Evolutionary conservation across 1,284 basidiomycete species (phyloP), one percentile per base, ranked within the genome.

Genomic region (Butyriboletus appendiculatus): DNA sequence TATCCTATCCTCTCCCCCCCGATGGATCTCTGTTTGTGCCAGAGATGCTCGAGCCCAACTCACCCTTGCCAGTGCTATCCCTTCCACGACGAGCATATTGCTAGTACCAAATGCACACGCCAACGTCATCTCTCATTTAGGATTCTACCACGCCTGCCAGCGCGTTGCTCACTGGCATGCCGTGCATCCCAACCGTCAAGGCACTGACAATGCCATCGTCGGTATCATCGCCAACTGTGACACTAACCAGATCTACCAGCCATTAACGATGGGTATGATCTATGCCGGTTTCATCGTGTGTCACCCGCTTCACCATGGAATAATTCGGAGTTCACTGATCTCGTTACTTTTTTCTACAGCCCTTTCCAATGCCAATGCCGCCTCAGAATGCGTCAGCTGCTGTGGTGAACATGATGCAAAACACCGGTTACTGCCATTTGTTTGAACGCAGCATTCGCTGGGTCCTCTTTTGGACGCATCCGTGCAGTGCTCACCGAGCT

Each of bases 361-460:
- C 67, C 0, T 68, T 71, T 46, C 67, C 64, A 0, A 73, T 76
- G 46, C 75, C 76, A 0, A 73, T 76, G 46, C 75, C 76, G 0
- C 71, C 67, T 5, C 69, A 74, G 2, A 75, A 75, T 47, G 70
- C 75, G 1, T 46, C 70, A 0, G 62, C 69, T 5, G 73, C 74
- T 0, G 57, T 75, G 6, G 52, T 56, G 3, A 62, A 73, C 47
- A 61, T 76, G 52, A 56, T 76, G 45, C 58, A 52, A 48, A 69
- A 64, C 52, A 67, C 66, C 0, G 56, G 56, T 1, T 70, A 67
- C 15, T 65, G 61, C 42, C 69, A 69, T 12, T 8, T 77, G 24
- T 55, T 76, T 8, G 62, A 1, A 74, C 73, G 0, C 57, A 58
- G 3, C 51, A 56, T 14, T 69, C 67, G 0, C 59, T 73, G 33